Conservation (phyloP, 192 early-diverging fungal species). For the Coemansia sp. region DNA sequence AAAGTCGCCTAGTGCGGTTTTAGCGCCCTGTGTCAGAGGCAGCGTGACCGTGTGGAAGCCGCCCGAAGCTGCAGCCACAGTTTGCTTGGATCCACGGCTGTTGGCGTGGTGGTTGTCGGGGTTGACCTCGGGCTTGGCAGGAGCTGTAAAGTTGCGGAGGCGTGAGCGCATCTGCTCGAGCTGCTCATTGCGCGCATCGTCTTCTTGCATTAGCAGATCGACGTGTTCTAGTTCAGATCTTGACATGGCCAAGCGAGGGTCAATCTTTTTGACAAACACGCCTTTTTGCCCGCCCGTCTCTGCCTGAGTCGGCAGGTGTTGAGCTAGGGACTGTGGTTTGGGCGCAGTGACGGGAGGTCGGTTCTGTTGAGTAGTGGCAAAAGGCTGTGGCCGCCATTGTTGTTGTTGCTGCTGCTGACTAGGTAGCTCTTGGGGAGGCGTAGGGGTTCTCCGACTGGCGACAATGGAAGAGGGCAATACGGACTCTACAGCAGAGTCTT, state of each 20-base stretch:
- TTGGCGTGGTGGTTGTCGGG: slow-evolving; percentile 47
- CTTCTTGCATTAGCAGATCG: slow-evolving; percentile 47
- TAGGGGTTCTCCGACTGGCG: background rate
- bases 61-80: slow-evolving; percentile 48
- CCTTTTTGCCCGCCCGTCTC: slow-evolving; percentile 12
- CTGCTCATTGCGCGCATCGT: slow-evolving; percentile 55
- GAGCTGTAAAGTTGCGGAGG: slow-evolving; percentile 26
- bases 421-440: slow-evolving; percentile 2
- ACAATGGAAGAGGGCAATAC: background rate
- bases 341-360: slow-evolving; percentile 30
- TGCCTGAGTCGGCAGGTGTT: background rate
- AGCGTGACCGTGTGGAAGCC: slow-evolving; percentile 56
- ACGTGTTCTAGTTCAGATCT: slow-evolving; percentile 50
- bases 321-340: slow-evolving; percentile 28
- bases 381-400: slow-evolving; percentile 1
- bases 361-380: background rate
- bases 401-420: slow-evolving; percentile 2
- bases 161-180: slow-evolving; percentile 42
- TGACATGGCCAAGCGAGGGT: slow-evolving; percentile 55
- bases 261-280: slow-evolving; percentile 45
- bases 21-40: slow-evolving; percentile 41
- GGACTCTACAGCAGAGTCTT: background rate
- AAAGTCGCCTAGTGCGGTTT: slow-evolving; percentile 33
- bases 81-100: slow-evolving; percentile 37
- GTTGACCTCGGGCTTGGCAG: slow-evolving; percentile 14